These are phyloP conservation scores for Pythium aristosporum DNA, from an alignment of 352 stramenopile species.

Conservation along the genomic window DNA sequence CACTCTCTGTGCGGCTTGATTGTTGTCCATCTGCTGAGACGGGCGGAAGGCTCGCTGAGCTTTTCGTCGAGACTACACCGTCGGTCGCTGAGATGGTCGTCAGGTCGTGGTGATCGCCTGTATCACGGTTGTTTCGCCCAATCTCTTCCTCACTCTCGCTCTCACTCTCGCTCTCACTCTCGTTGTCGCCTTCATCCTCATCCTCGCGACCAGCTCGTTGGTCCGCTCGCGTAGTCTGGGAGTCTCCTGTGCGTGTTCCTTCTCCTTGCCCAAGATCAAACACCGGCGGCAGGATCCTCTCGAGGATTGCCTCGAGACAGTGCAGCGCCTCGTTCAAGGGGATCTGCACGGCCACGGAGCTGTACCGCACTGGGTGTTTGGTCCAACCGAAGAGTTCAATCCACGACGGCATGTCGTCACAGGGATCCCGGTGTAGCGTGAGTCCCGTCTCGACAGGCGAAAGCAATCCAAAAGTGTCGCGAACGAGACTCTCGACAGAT, in stretches of 20 bases:
- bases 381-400: slow-evolving; percentile 24
- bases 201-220: background rate
- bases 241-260: background rate
- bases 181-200: background rate
- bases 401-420: background rate
- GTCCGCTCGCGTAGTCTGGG: background rate
- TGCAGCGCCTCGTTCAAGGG: slow-evolving; percentile 14
- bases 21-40: background rate
- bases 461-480: slow-evolving; percentile 23
- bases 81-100: background rate
- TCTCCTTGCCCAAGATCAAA: background rate
- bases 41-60: background rate
- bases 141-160: background rate
- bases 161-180: background rate
- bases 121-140: background rate
- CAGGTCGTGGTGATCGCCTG: background rate
- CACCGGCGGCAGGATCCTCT: slow-evolving; percentile 9
- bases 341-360: slow-evolving; percentile 17
- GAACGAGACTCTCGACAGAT: slow-evolving; percentile 7
- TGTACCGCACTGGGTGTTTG: slow-evolving; percentile 8
- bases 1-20: background rate
- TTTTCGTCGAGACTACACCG: background rate
- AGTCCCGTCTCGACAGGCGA: background rate
- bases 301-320: slow-evolving; percentile 7
- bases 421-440: background rate